Conservation (phyloP, 106 monocot genomes). For the Iris macrosiphon region DNA sequence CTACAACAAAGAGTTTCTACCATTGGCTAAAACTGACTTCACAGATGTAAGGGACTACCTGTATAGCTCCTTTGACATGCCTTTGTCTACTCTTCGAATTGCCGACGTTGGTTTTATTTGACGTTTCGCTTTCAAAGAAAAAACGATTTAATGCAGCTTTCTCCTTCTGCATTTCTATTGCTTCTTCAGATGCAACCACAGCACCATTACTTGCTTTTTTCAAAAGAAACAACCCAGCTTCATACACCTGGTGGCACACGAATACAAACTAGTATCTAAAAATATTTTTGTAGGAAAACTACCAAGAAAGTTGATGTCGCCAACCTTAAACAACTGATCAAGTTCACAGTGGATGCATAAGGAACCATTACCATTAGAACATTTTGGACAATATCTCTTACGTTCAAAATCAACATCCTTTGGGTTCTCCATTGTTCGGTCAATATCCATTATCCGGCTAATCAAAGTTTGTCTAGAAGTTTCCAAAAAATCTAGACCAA, state of each 20-base stretch:
- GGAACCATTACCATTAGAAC: conserved; percentile 68
- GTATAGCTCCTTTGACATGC: conserved; percentile 42
- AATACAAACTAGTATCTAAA: neutral
- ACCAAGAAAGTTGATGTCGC: neutral
- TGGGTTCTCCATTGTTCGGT: conserved; percentile 79
- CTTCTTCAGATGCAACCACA: conserved; percentile 82
- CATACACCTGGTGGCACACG: conserved; percentile 49
- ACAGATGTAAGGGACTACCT: conserved; percentile 31
- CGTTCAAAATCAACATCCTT: conserved; percentile 65
- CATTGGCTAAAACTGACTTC: no score
- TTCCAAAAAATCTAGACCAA: conserved; percentile 71
- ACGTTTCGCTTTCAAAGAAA: conserved; percentile 52
- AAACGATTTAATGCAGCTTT: conserved; percentile 70
- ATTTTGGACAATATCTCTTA: conserved; percentile 72
- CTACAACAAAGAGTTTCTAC: no score
- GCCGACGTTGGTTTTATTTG: conserved; percentile 5
- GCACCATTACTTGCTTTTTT: conserved; percentile 51
- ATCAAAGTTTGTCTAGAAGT: conserved; percentile 62
- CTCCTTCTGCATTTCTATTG: conserved; percentile 60
- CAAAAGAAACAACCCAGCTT: conserved; percentile 74
- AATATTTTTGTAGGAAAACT: neutral
- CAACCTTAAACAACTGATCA: conserved; percentile 80
- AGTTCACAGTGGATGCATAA: conserved; percentile 86
- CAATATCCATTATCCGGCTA: conserved; percentile 61
- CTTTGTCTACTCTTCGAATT: conserved; percentile 43